Conservation (phyloP, 108 stramenopile genomes). For the Pseudonitzschia delicatissima region DNA sequence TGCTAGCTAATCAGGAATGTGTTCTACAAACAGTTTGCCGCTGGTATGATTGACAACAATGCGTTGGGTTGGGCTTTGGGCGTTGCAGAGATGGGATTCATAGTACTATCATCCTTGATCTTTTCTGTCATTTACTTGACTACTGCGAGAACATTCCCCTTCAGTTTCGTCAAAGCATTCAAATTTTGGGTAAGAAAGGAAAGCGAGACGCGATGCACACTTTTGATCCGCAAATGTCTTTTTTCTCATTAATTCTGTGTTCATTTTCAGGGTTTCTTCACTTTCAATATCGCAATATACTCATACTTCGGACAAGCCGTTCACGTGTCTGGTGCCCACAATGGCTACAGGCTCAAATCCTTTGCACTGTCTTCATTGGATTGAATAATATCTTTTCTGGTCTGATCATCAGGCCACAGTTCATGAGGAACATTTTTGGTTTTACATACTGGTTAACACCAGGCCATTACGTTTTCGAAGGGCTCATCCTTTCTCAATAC, state of each 20-base stretch:
- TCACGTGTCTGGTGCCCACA: conserved; percentile 63
- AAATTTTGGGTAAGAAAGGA: conserved; percentile 26
- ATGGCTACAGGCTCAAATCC: conserved; percentile 58
- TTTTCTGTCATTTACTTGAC: conserved; percentile 25
- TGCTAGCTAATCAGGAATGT: conserved; percentile 67
- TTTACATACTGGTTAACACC: conserved; percentile 65
- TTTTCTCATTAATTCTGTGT: background rate
- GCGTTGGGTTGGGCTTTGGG: conserved; percentile 58
- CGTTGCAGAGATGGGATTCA: conserved; percentile 56
- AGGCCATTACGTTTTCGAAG: conserved; percentile 79
- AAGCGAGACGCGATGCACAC: background rate
- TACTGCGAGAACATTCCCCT: conserved; percentile 27
- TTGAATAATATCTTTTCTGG: conserved; percentile 81
- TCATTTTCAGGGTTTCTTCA: conserved; percentile 55
- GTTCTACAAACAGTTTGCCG: conserved; percentile 64
- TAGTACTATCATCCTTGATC: conserved; percentile 38
- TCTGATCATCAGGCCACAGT: conserved; percentile 67
- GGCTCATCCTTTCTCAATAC: conserved; percentile 56
- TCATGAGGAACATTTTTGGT: conserved; percentile 38
- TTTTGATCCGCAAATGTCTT: background rate
- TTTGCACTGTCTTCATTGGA: conserved; percentile 70
- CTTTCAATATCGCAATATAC: conserved; percentile 70
- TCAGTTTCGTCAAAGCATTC: conserved; percentile 27
- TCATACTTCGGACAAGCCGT: conserved; percentile 76
- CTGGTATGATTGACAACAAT: conserved; percentile 67